These are phyloP conservation scores for Calocera cornea DNA, from an alignment of 768 basidiomycete genomes.

Conservation along the genomic window DNA sequence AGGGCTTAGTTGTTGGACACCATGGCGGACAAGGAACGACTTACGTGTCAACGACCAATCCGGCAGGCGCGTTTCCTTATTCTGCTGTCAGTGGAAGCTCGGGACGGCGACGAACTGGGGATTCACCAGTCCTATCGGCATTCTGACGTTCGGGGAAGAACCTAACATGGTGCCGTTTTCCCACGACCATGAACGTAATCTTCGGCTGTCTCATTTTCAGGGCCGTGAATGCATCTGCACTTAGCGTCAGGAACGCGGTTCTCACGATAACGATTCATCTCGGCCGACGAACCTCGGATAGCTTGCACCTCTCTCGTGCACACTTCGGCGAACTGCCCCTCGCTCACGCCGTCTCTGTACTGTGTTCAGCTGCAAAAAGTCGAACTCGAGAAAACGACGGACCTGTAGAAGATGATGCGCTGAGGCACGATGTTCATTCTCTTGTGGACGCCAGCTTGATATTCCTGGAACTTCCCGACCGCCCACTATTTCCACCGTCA, in stretches of 20 bases:
- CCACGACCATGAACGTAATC: slow-evolving; percentile 8
- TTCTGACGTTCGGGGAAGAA: slow-evolving; percentile 6
- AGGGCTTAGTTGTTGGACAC: neutral
- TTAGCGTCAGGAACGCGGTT: neutral
- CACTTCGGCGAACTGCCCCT: neutral
- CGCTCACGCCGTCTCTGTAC: neutral
- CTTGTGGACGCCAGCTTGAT: neutral
- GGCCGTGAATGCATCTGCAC: neutral
- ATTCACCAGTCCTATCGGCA: neutral
- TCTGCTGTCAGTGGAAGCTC: neutral
- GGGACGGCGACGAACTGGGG: neutral
- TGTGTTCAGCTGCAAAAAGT: neutral
- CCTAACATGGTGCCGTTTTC: slow-evolving; percentile 9
- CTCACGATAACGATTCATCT: neutral
- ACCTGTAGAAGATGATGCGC: neutral
- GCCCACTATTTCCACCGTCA: neutral
- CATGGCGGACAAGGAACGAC: neutral
- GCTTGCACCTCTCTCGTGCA: neutral
- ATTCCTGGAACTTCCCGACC: neutral
- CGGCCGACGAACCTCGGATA: neutral
- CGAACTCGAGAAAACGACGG: neutral
- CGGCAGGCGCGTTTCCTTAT: neutral
- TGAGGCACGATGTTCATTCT: neutral
- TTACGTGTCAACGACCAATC: neutral
- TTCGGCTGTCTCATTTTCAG: neutral